Evolutionary conservation across 192 early-diverging fungal genomes (phyloP).

Genomic region (Endogone sp.): DNA sequence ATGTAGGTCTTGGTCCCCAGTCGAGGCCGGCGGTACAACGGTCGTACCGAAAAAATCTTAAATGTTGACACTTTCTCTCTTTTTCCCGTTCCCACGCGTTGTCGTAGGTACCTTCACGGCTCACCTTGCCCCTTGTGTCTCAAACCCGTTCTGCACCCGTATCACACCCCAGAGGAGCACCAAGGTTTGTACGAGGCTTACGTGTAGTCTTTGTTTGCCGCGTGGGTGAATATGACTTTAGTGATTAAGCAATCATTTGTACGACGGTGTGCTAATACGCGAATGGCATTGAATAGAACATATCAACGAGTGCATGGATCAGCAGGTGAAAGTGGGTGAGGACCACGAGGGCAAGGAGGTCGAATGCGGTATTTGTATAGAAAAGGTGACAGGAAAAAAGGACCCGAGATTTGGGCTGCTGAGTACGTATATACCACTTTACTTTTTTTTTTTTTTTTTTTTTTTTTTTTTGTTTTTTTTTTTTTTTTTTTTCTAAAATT

Average conservation of each 20-base stretch:
- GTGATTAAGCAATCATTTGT: too few species aligned
- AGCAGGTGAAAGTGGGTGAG: conserved; percentile 2
- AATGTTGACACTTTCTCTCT: neutral
- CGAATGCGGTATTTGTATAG: conserved; percentile 21
- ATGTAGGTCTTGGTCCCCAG: neutral
- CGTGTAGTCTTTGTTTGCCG: too few species aligned
- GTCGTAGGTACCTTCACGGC: conserved; percentile 15
- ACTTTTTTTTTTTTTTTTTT: neutral
- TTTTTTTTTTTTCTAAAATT: too few species aligned
- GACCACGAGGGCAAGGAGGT: conserved; percentile 10
- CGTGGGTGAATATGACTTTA: too few species aligned
- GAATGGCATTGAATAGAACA: conserved; percentile 3
- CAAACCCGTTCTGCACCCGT: conserved; percentile 21
- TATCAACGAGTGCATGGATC: conserved; percentile 12
- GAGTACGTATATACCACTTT: conserved; percentile 4
- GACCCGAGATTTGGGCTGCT: conserved; percentile 22
- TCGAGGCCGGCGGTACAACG: neutral
- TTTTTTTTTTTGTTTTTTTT: too few species aligned
- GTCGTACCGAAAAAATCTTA: neutral
- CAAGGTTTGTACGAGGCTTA: conserved; percentile 21
- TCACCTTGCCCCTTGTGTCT: conserved; percentile 16
- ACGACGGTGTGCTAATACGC: too few species aligned
- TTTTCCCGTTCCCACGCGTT: neutral
- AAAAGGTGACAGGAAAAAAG: conserved; percentile 13
- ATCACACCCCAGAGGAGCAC: conserved; percentile 12